Evolutionary conservation across 352 stramenopile genomes (phyloP).

Genomic region (Phytophthora capsici): DNA sequence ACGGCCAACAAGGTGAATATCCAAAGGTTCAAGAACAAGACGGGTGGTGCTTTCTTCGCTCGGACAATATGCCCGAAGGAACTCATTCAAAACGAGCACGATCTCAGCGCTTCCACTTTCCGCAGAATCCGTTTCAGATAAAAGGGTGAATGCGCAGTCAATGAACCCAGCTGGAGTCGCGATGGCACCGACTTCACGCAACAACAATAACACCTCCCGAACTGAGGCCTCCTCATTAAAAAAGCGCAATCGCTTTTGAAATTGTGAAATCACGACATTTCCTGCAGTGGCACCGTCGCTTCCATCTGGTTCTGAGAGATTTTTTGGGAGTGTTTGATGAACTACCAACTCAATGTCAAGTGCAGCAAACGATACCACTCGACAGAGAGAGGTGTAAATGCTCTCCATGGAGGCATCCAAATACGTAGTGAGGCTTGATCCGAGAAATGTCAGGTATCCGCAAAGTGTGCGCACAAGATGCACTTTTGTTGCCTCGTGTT

Average conservation of each 20-base stretch:
- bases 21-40: constrained; percentile 23
- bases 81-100: constrained; percentile 73
- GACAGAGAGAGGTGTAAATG: constrained; percentile 55
- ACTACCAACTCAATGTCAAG: constrained; percentile 82
- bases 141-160: constrained; percentile 63
- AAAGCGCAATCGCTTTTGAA: constrained; percentile 75
- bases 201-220: constrained; percentile 44
- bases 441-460: constrained; percentile 70
- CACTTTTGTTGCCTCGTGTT: constrained; percentile 66
- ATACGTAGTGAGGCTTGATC: constrained; percentile 40
- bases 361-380: constrained; percentile 62
- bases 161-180: constrained; percentile 69
- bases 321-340: constrained; percentile 46
- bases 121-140: constrained; percentile 27
- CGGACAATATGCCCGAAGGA: constrained; percentile 46
- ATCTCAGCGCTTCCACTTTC: constrained; percentile 37
- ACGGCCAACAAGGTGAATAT: constrained; percentile 73
- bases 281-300: background rate
- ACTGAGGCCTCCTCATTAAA: constrained; percentile 82
- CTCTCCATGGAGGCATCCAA: constrained; percentile 60
- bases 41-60: background rate
- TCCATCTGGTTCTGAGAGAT: constrained; percentile 4
- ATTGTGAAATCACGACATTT: constrained; percentile 65
- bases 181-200: constrained; percentile 54
- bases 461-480: constrained; percentile 71